Percentiles rank a stretch among this genome's conserved stretches.
Conservation (phyloP, 75 land plant genomes). For the Pseudotsuga menziesii region DNA sequence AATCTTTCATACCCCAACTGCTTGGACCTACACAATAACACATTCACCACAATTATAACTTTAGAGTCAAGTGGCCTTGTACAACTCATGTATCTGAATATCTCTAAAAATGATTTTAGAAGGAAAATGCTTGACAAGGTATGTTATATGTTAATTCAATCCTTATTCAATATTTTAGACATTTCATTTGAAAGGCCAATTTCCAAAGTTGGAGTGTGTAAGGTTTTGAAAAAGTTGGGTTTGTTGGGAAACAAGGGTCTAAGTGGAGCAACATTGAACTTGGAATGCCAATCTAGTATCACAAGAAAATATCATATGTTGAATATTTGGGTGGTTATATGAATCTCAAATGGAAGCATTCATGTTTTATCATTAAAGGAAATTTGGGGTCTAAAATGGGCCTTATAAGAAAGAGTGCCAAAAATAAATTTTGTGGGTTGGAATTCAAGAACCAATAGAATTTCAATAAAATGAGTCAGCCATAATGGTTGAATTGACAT, state of each 20-base stretch:
- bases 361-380: constrained; percentile 12
- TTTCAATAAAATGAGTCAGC: too few species aligned
- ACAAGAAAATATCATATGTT: neutral
- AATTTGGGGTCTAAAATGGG: too few species aligned
- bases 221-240: constrained; percentile 16
- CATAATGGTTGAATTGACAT: too few species aligned
- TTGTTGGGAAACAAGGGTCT: constrained; percentile 24
- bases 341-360: constrained; percentile 25
- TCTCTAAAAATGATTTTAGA: constrained; percentile 36
- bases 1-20: constrained; percentile 31
- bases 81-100: constrained; percentile 35
- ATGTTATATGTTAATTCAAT: constrained; percentile 22
- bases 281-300: constrained; percentile 10
- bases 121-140: constrained; percentile 25
- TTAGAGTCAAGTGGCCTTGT: constrained; percentile 19
- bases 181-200: constrained; percentile 39
- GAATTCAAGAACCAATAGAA: too few species aligned
- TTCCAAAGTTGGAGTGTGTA: constrained; percentile 32
- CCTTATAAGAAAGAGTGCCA: too few species aligned
- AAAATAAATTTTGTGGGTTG: too few species aligned
- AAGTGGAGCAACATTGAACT: neutral
- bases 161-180: constrained; percentile 25
- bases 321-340: constrained; percentile 25
- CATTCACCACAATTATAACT: constrained; percentile 31
- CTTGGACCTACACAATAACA: constrained; percentile 29